Evolutionary conservation across 306 rosid genomes (phyloP).

Genomic region (Begonia loranthoides): DNA sequence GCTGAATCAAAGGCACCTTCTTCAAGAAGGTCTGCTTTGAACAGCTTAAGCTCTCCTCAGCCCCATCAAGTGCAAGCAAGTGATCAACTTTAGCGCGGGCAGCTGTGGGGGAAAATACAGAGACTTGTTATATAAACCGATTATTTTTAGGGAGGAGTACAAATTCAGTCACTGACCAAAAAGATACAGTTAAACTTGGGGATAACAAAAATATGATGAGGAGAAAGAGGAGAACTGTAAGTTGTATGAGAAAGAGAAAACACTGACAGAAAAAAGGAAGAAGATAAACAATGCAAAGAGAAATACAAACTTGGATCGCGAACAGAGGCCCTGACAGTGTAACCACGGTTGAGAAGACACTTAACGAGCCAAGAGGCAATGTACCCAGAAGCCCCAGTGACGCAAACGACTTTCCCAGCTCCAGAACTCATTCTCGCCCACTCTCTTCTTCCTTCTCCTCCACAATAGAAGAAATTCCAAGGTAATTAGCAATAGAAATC

Average conservation of each 20-base stretch:
- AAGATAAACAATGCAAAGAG: not conserved
- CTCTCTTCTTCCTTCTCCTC: too few relatives aligned
- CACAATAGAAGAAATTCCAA: too few relatives aligned
- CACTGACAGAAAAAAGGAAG: not conserved
- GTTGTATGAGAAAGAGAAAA: too few relatives aligned
- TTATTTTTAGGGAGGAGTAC: not conserved
- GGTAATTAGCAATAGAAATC: too few relatives aligned
- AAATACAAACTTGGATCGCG: slow-evolving; percentile 27
- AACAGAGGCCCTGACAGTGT: slow-evolving; percentile 41
- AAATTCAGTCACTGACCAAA: not conserved
- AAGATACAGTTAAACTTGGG: not conserved
- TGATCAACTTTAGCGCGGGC: slow-evolving; percentile 19
- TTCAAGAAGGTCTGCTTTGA: slow-evolving; percentile 17
- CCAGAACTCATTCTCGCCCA: slow-evolving; percentile 15
- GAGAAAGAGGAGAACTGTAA: too few relatives aligned
- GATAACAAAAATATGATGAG: too few relatives aligned
- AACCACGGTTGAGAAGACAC: slow-evolving; percentile 34
- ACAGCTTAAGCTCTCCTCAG: slow-evolving; percentile 20
- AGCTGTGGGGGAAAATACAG: slow-evolving; percentile 7
- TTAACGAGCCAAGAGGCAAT: slow-evolving; percentile 48
- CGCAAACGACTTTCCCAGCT: slow-evolving; percentile 28
- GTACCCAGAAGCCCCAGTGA: slow-evolving; percentile 45
- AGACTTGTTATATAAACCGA: not conserved
- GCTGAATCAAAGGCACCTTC: slow-evolving; percentile 18
- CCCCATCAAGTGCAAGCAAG: slow-evolving; percentile 20